These are phyloP conservation scores for Phytophthora rubi DNA, from an alignment of 352 stramenopile species.

Conservation along the genomic window DNA sequence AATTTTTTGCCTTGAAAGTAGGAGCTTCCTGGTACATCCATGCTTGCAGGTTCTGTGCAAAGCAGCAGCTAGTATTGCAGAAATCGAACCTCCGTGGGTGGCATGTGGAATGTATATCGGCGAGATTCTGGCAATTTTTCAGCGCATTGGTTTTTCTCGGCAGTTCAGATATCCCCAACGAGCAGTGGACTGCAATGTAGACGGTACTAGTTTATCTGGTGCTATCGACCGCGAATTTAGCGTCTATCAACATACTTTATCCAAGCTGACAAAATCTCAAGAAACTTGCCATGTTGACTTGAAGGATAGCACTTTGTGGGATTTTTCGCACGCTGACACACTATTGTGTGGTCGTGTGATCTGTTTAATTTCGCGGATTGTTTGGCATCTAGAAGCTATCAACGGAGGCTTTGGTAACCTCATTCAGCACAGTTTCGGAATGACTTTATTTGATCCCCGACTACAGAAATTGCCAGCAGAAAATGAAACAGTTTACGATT, in stretches of 20 bases:
- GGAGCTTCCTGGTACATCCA: constrained; percentile 10
- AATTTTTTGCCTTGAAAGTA: constrained; percentile 19
- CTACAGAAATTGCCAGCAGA: background rate
- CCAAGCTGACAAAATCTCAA: background rate
- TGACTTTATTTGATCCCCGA: constrained; percentile 10
- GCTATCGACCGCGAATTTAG: constrained; percentile 8
- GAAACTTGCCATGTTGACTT: background rate
- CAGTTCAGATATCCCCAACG: constrained; percentile 28
- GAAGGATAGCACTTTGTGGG: constrained; percentile 13
- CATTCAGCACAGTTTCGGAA: constrained; percentile 14
- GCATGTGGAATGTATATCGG: constrained; percentile 38
- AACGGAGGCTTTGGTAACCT: background rate
- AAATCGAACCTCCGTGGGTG: constrained; percentile 14
- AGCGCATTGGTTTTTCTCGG: constrained; percentile 26
- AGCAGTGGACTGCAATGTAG: constrained; percentile 9
- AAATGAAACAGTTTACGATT: constrained; percentile 9
- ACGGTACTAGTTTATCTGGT: background rate
- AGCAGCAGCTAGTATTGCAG: background rate
- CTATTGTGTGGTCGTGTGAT: constrained; percentile 15
- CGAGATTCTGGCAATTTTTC: constrained; percentile 36
- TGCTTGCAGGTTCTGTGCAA: constrained; percentile 27
- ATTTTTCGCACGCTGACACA: constrained; percentile 18
- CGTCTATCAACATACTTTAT: constrained; percentile 6
- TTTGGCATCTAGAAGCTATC: constrained; percentile 25
- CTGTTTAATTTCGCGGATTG: constrained; percentile 23